Percentiles rank a stretch among this genome's conserved stretches.
These are phyloP conservation scores for Dendrobium officinale DNA, from an alignment of 106 monocot genomes.

Conservation along the genomic window DNA sequence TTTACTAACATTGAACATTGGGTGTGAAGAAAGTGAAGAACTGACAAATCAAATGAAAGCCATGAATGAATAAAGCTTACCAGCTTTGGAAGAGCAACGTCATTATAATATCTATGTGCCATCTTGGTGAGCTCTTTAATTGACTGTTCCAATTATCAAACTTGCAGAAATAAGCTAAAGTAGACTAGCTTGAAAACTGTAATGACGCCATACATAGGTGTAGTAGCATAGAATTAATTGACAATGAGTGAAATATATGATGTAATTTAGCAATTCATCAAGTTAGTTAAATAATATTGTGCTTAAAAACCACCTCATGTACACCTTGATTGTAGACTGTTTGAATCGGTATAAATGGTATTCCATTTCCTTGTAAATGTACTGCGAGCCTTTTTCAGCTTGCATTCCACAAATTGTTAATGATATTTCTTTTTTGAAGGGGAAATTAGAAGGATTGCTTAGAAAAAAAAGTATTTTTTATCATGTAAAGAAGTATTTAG, in stretches of 20 bases:
- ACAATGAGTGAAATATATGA: not conserved
- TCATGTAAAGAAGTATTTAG: too few relatives aligned
- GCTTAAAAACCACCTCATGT: not conserved
- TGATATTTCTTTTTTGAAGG: too few relatives aligned
- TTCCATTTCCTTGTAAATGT: not conserved
- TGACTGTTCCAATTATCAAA: conserved; percentile 33
- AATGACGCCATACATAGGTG: not conserved
- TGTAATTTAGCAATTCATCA: not conserved
- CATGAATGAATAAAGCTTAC: conserved; percentile 20
- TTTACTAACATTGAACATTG: not conserved
- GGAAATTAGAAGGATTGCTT: too few relatives aligned
- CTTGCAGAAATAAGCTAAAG: not conserved
- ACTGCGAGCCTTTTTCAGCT: not conserved
- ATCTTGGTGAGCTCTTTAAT: conserved; percentile 51
- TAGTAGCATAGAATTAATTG: not conserved
- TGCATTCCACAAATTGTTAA: too few relatives aligned
- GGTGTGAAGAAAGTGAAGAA: not conserved
- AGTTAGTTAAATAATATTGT: not conserved
- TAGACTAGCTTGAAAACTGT: not conserved
- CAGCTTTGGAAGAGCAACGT: conserved; percentile 85
- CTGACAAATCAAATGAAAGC: not conserved
- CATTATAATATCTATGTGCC: conserved; percentile 74
- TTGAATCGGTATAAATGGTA: not conserved
- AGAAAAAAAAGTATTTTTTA: too few relatives aligned
- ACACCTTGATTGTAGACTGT: not conserved